Conservation (phyloP, 371 early-diverging fungal species). For the Coemansia sp. region DNA sequence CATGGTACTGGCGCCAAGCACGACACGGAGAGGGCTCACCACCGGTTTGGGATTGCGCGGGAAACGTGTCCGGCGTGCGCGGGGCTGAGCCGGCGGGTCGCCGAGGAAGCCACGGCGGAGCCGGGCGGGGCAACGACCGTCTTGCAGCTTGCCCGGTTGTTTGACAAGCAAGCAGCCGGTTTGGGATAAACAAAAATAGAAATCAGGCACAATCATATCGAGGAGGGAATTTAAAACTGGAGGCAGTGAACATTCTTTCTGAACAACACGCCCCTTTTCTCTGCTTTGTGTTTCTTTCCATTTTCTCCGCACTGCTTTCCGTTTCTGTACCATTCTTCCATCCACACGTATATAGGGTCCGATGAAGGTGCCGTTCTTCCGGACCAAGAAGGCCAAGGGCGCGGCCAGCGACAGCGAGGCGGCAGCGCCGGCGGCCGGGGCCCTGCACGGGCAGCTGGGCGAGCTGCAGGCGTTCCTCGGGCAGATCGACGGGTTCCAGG, state of each 20-base stretch:
- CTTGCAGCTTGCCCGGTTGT: slow-evolving; percentile 36
- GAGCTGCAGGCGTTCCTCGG: slow-evolving; percentile 35
- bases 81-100: background rate
- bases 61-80: slow-evolving; percentile 8
- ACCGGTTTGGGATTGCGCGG: background rate
- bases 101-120: background rate
- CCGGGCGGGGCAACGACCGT: slow-evolving; percentile 17
- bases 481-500: slow-evolving; percentile 30
- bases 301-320: slow-evolving; percentile 2
- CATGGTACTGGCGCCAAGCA: slow-evolving; percentile 5
- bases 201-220: background rate
- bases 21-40: background rate
- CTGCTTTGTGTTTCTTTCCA: background rate
- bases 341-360: background rate
- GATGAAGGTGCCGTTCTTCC: slow-evolving; percentile 45
- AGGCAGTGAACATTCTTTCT: slow-evolving; percentile 1
- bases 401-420: slow-evolving; percentile 1
- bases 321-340: background rate
- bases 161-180: slow-evolving; percentile 13
- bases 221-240: background rate
- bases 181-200: slow-evolving; percentile 1
- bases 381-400: slow-evolving; percentile 12
- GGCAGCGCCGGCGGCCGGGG: background rate
- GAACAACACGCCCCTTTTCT: background rate
- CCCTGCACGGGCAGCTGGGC: slow-evolving; percentile 10